Base-by-base conservation (phyloP, 257 asterid genomes). In the Galeopsis tetrahit region DNA sequence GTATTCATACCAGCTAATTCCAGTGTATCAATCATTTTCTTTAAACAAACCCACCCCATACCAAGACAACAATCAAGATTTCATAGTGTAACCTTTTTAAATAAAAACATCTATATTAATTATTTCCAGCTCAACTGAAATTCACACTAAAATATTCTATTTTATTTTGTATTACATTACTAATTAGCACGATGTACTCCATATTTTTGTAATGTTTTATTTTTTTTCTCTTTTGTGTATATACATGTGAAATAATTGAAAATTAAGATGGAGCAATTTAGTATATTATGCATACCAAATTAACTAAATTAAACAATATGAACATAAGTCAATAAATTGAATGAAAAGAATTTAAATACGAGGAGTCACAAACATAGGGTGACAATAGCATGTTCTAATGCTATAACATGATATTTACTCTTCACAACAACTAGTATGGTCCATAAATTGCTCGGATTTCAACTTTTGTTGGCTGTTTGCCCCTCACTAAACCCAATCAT, bases 361-460 rank as follows among this genome's bases (percentile, higher is more conserved):
- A 65, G 66, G 4, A 61, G 68, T 66, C 67, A 64, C 71, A 72
- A 68, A 32, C 67, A 80, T 31, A 48, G 79, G 66, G 39, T 57
- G 72, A 69, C 79, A 80, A 80, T 35, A 32, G 79, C 85, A 80
- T 80, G 85, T 77, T 80, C 77, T 8, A 69, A 64, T 73, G 82
- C 46, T 73, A 73, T 57, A 57, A 52, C 68, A 42, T 58, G 84
- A 77, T 73, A 64, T 73, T 64, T 62, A 76, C 81, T 72, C 38
- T 38, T 68, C 79, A 76, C 55, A 72, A 76, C 55, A 72, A 72
- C 33, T 80, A 73, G 77, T 13, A 68, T 80, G 84, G 84, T 77
- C 84, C 84, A 77, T 73, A 21, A 21, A 51, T 63, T 17, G 76
- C 46, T 38, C 59, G 72, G 74, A 59, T 74, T 77, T 80, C 77